Evolutionary conservation across 2,329 filamentous ascomycete species (phyloP).

Genomic region (Paracamarosporium sp.): DNA sequence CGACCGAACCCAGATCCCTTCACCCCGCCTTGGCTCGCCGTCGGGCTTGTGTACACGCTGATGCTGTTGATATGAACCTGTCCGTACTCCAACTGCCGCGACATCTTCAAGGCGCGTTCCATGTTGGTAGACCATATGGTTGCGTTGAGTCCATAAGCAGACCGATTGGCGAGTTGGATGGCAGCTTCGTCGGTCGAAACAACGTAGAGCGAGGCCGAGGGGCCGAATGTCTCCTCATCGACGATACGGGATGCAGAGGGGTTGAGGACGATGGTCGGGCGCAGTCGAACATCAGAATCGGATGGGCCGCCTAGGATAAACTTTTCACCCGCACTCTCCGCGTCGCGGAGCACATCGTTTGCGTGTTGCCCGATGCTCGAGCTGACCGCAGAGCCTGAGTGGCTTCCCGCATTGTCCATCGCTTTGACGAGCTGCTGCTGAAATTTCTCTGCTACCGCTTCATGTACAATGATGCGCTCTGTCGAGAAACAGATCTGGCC

Average conservation of each 20-base stretch:
- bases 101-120: slow-evolving; percentile 46
- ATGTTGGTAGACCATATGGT: slow-evolving; percentile 75
- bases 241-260: slow-evolving; percentile 69
- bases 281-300: slow-evolving; percentile 68
- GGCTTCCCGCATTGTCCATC: slow-evolving; percentile 50
- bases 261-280: slow-evolving; percentile 61
- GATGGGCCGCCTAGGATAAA: slow-evolving; percentile 56
- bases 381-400: slow-evolving; percentile 42
- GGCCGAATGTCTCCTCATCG: slow-evolving; percentile 76
- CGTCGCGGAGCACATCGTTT: slow-evolving; percentile 56
- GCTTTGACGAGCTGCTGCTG: slow-evolving; percentile 45
- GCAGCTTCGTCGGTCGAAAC: slow-evolving; percentile 74
- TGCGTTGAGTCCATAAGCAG: slow-evolving; percentile 75
- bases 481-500: slow-evolving; percentile 34
- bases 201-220: slow-evolving; percentile 71
- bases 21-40: slow-evolving; percentile 53
- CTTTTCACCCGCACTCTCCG: slow-evolving; percentile 61
- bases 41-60: slow-evolving; percentile 53
- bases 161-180: slow-evolving; percentile 78
- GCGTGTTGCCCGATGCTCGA: slow-evolving; percentile 28
- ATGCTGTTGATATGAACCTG: slow-evolving; percentile 56
- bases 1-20: slow-evolving; percentile 55
- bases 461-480: slow-evolving; percentile 31
- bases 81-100: slow-evolving; percentile 53
- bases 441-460: slow-evolving; percentile 24